These are phyloP conservation scores for Punica granatum DNA, from an alignment of 345 rosid genomes.

Conservation along the genomic window DNA sequence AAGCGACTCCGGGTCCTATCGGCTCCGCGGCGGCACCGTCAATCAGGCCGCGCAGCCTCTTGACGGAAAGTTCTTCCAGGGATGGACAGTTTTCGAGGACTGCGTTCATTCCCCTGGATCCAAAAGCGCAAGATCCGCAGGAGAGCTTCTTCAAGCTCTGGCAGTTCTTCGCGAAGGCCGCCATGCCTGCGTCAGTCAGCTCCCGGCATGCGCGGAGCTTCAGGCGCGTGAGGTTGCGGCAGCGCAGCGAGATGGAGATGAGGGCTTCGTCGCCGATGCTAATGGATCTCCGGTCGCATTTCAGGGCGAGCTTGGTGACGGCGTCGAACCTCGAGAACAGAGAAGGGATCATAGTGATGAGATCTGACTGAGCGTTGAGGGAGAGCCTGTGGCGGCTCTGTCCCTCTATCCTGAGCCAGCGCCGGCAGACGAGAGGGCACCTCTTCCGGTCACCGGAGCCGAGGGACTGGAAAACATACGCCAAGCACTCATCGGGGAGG, in stretches of 20 bases:
- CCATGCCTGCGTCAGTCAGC: constrained; percentile 67
- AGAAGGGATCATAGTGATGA: constrained; percentile 31
- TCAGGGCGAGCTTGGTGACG: constrained; percentile 78
- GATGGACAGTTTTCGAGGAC: constrained; percentile 61
- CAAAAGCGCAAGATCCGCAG: constrained; percentile 76
- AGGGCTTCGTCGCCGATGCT: constrained; percentile 78
- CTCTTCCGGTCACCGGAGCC: constrained; percentile 50
- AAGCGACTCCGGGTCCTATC: constrained; percentile 57
- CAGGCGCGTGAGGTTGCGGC: constrained; percentile 62
- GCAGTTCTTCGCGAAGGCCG: constrained; percentile 60
- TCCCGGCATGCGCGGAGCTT: constrained; percentile 80
- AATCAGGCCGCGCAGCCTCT: constrained; percentile 66
- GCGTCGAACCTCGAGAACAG: constrained; percentile 76
- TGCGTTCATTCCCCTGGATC: constrained; percentile 80
- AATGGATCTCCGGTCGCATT: constrained; percentile 68
- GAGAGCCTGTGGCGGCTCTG: constrained; percentile 81
- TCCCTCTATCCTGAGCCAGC: constrained; percentile 76
- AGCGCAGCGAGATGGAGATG: constrained; percentile 49
- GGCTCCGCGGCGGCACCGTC: constrained; percentile 49
- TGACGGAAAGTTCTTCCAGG: constrained; percentile 67
- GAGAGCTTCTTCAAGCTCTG: constrained; percentile 67
- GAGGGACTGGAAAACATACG: constrained; percentile 62
- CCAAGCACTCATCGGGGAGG: constrained; percentile 83
- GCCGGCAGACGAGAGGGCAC: constrained; percentile 62
- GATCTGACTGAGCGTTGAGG: constrained; percentile 65